These are phyloP conservation scores for Clarireedia homoeocarpa DNA, from an alignment of 2,329 filamentous ascomycete species.

Conservation along the genomic window DNA sequence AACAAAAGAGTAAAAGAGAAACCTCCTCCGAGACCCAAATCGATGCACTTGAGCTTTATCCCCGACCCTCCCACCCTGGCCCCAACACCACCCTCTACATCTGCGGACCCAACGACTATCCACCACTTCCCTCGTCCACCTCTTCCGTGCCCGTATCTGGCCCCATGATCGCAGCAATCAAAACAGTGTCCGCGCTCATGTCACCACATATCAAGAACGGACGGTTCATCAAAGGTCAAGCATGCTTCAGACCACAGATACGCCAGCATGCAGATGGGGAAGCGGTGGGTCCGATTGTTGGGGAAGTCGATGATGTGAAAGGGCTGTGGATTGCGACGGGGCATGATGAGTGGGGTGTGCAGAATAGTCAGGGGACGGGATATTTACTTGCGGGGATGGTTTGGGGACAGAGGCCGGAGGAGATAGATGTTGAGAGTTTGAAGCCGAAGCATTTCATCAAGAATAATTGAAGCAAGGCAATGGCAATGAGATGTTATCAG, in stretches of 20 bases:
- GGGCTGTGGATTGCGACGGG: neutral
- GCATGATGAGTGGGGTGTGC: neutral
- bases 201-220: neutral
- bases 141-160: neutral
- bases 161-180: neutral
- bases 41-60: neutral
- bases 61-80: neutral
- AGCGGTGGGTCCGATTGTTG: neutral
- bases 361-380: neutral
- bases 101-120: neutral
- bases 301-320: neutral
- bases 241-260: slow-evolving; percentile 1
- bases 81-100: neutral
- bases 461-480: neutral
- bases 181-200: neutral
- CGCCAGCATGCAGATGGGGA: slow-evolving; percentile 1
- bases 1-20: neutral
- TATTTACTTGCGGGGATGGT: slow-evolving; percentile 1
- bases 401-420: neutral
- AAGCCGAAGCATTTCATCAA: neutral
- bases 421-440: neutral
- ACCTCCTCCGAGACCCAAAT: neutral
- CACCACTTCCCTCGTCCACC: neutral
- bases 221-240: neutral
- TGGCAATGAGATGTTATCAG: no score